Evolutionary conservation across 257 asterid species (phyloP).

Genomic region (Solanum chiquidenum): DNA sequence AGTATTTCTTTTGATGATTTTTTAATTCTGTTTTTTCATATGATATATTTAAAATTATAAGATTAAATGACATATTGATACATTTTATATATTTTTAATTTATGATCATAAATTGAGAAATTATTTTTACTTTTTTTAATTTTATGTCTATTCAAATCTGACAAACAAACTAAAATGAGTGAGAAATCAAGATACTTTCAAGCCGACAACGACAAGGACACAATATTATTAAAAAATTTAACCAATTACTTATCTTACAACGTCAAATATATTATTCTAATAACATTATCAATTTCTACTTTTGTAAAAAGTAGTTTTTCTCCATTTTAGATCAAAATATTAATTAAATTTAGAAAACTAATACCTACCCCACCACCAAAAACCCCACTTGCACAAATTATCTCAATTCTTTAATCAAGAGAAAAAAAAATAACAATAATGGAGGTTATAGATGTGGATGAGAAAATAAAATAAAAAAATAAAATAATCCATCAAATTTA

Average conservation of each 20-base stretch:
- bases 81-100: background rate
- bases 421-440: background rate
- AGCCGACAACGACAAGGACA: background rate
- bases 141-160: background rate
- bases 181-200: background rate
- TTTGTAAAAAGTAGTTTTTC: background rate
- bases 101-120: accelerated
- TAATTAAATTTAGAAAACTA: background rate
- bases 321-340: background rate
- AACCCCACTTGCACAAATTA: background rate
- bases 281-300: background rate
- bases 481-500: background rate
- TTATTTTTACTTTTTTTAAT: background rate
- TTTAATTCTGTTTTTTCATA: no score
- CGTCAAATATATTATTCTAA: background rate
- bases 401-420: background rate
- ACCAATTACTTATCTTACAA: background rate
- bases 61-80: background rate
- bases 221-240: background rate
- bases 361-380: background rate
- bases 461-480: background rate
- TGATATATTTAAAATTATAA: background rate
- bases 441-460: conserved; percentile 4
- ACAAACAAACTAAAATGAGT: background rate
- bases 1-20: no score